Evolutionary conservation across 768 basidiomycete genomes (phyloP).

Genomic region (Amanita subjunquillea): DNA sequence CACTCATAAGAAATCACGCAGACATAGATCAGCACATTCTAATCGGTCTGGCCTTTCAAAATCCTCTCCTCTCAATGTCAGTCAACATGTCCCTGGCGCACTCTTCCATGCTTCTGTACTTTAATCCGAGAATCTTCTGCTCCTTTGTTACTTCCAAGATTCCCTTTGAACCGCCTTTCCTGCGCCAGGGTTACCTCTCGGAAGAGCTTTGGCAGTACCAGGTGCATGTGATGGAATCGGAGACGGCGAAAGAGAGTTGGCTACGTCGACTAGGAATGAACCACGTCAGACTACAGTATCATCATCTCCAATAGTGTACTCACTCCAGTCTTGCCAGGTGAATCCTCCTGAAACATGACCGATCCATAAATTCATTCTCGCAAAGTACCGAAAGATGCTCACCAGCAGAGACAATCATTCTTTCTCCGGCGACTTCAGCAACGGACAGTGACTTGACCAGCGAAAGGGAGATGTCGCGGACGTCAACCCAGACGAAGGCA

Average conservation of each 20-base stretch:
- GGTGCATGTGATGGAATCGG: not conserved
- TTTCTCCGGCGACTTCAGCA: conserved; percentile 1
- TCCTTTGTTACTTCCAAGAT: not conserved
- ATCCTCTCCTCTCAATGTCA: conserved; percentile 1
- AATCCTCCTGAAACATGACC: not conserved
- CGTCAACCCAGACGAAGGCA: not conserved
- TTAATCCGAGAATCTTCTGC: conserved; percentile 1
- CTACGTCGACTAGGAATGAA: not conserved
- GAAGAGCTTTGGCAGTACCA: not conserved
- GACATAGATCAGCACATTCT: too few relatives aligned
- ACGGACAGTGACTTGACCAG: not conserved
- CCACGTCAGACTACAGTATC: not conserved
- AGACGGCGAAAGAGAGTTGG: not conserved
- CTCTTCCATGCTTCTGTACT: conserved; percentile 4
- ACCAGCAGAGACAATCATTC: conserved; percentile 3
- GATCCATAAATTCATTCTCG: too few relatives aligned
- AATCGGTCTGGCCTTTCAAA: not conserved
- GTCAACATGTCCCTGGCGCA: not conserved
- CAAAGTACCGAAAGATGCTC: not conserved
- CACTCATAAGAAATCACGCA: too few relatives aligned
- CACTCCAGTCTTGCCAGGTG: conserved; percentile 4
- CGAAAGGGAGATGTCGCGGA: conserved; percentile 1
- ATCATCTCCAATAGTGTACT: not conserved
- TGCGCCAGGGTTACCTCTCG: not conserved
- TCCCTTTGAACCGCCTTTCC: not conserved